These are phyloP conservation scores for Linaria vulgaris DNA, from an alignment of 257 asterid species.

Conservation along the genomic window DNA sequence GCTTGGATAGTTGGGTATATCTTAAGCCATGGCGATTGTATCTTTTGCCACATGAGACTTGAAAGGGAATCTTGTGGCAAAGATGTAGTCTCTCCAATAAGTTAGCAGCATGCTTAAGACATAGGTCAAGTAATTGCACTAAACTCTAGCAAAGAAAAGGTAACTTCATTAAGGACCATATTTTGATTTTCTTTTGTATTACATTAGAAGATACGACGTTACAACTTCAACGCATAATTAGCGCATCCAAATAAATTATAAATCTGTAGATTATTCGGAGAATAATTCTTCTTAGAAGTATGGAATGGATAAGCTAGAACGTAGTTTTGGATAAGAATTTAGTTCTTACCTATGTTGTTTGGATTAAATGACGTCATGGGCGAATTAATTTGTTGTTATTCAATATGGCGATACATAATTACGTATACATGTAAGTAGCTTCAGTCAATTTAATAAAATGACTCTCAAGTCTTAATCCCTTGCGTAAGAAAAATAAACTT, in stretches of 20 bases:
- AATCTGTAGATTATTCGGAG: neutral
- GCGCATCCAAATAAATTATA: slow-evolving; percentile 2
- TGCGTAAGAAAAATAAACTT: no score
- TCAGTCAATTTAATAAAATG: no score
- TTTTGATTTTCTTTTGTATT: slow-evolving; percentile 2
- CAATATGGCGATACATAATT: no score
- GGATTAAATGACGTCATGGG: no score
- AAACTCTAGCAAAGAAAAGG: no score
- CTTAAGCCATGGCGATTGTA: neutral
- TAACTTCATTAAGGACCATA: slow-evolving; percentile 10
- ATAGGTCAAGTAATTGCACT: neutral
- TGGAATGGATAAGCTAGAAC: no score
- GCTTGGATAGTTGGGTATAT: no score
- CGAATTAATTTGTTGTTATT: no score
- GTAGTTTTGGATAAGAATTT: no score
- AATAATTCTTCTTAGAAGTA: neutral
- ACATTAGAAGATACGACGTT: neutral
- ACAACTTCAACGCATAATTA: slow-evolving; percentile 10
- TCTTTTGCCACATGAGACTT: slow-evolving; percentile 7
- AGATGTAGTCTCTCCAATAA: slow-evolving; percentile 2
- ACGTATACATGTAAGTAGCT: no score
- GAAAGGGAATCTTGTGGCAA: slow-evolving; percentile 8
- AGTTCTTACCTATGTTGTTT: no score
- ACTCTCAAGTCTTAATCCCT: no score
- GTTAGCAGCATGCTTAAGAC: slow-evolving; percentile 22